Evolutionary conservation across 2,329 filamentous ascomycete genomes (phyloP), one percentile per base, ranked within the genome.

Genomic region (Botrytis hyacinthi): DNA sequence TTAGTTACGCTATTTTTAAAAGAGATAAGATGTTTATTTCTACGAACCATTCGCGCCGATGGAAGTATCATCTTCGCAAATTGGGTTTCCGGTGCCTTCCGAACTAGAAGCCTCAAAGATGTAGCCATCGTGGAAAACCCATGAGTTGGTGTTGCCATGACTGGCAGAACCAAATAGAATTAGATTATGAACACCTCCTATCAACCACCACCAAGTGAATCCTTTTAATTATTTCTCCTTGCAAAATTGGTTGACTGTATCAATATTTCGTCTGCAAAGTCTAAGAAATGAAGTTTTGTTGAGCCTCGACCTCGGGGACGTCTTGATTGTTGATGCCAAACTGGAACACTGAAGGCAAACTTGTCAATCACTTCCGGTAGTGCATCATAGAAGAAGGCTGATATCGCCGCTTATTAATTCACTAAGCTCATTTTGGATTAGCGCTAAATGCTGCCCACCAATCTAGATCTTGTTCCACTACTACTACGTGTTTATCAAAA

Each of bases 81-180:
- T 32, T 72, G 62, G 10, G 14, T 37, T 44, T 72, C 71, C 46
- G 59, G 40, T 59, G 40, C 32, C 10, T 68, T 68, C 32, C 48
- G 71, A 26, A 60, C 40, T 16, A 72, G n/a, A 46, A 72, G 22
- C 32, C 62, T 72, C 18, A 72, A 12, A 42, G 71, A 26, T n/a
- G 46, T 69, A 46, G 62, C 71, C 71, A 72, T 69, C 48, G 60
- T 72, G 14, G 62, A 60, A 40, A 72, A 22, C n/a, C 62, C 62
- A 51, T 46, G 29, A 59, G 32, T 48, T 60, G 62, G 63, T 46
- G 51, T 59, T 60, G 71, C 71, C 71, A 72, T 72, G 62, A 69
- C 71, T 61, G 71, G 37, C 54, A 69, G 32, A 72, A 72, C 48
- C 71, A 72, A 42, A 60, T 60, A 60, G 71, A 69, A 59, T 69